Evolutionary conservation across 2,329 filamentous ascomycete species (phyloP), one percentile per base, ranked within the genome.

Genomic region (Claviceps africana): DNA sequence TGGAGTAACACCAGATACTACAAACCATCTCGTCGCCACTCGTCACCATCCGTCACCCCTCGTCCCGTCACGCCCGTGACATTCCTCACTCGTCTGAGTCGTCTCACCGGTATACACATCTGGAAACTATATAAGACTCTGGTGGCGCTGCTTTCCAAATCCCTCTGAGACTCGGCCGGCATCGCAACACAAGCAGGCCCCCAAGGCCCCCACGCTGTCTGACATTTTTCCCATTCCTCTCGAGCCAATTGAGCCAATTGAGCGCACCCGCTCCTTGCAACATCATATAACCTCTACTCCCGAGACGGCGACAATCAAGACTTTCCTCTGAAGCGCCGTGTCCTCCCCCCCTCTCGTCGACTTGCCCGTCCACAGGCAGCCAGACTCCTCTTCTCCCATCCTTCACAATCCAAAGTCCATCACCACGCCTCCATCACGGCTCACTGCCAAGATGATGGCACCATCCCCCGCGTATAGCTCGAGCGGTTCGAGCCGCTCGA

Each of bases 381-480:
- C 25, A 25, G 25, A 3, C 25, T 28, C 22, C 25, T 44, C 7
- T 31, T 21, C 8, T 28, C 7, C 22, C 15, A 21, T 15, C 9
- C 30, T 1, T 39, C 22, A 37, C 19, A 31, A 37, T 28, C 21
- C 33, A 5, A 5, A 48, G 25, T 13, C 7, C 7, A 15, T 22
- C 33, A 31, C 25, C 43, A 31, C 25, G 42, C 10, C 37, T 11
- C 31, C 11, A 11, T 13, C 33, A 17, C 33, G 17, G 13, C 33
- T 37, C 9, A 7, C 35, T 17, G 42, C 9, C 50, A 40, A 22
- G 8, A 60, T 43, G 50, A 62, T 62, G 60, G 54, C 56, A 50
- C 52, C 57, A 51, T 55, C 55, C 56, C 64, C 63, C 53, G 62
- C 58, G 17, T 56, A 60, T 47, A 60, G 55, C 55, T 53, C 55